Evolutionary conservation across 2,329 filamentous ascomycete genomes (phyloP).

Genomic region (Aspergillus puulaauensis): DNA sequence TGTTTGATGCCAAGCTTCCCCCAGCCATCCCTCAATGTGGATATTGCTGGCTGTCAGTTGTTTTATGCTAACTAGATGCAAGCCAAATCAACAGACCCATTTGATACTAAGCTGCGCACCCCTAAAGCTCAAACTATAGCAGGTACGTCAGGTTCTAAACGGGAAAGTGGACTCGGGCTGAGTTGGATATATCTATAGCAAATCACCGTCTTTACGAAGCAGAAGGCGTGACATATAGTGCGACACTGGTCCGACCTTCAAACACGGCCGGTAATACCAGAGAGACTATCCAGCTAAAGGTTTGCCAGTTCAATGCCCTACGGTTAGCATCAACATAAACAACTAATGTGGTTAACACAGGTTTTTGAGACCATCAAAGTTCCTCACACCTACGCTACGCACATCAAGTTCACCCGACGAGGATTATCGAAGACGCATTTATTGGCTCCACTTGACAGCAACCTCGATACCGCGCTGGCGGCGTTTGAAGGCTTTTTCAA

Average conservation of each 20-base stretch:
- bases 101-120: slow-evolving; percentile 4
- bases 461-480: slow-evolving; percentile 43
- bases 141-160: not conserved
- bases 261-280: slow-evolving; percentile 50
- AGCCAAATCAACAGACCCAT: slow-evolving; percentile 1
- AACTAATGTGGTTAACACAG: slow-evolving; percentile 40
- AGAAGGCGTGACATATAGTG: slow-evolving; percentile 62
- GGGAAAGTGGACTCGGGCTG: not conserved
- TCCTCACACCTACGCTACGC: slow-evolving; percentile 62
- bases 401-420: slow-evolving; percentile 47
- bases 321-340: not conserved
- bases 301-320: slow-evolving; percentile 39
- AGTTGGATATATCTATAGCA: slow-evolving; percentile 38
- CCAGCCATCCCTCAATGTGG: no score
- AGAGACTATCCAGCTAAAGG: slow-evolving; percentile 61
- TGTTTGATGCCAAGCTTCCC: not conserved
- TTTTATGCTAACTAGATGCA: not conserved
- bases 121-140: not conserved
- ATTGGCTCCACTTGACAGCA: slow-evolving; percentile 33
- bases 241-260: slow-evolving; percentile 56
- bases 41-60: not conserved
- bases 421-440: slow-evolving; percentile 32
- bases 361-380: slow-evolving; percentile 65
- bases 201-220: slow-evolving; percentile 62
- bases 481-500: slow-evolving; percentile 60